These are phyloP conservation scores for Acer campestre DNA, from an alignment of 345 rosid species.

Conservation along the genomic window DNA sequence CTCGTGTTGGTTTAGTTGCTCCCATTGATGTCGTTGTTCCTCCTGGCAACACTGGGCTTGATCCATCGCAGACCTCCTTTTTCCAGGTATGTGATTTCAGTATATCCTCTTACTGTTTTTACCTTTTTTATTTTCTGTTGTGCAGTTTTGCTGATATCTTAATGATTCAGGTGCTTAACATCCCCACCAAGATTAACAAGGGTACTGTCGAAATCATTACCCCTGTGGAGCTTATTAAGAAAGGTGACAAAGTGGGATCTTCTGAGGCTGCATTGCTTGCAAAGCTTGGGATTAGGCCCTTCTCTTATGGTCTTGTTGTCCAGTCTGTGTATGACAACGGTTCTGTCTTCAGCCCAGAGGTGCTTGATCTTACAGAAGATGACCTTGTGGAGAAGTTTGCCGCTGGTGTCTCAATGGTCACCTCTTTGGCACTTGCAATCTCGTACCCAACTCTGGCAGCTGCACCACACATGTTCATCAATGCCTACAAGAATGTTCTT, in stretches of 20 bases:
- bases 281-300: conserved; percentile 90
- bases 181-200: conserved; percentile 98
- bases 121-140: not conserved
- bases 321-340: conserved; percentile 79
- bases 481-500: conserved; percentile 83
- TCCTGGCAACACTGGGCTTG: conserved; percentile 97
- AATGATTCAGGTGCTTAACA: conserved; percentile 67
- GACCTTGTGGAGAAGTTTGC: conserved; percentile 83
- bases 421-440: conserved; percentile 66
- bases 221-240: conserved; percentile 89
- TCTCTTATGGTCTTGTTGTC: conserved; percentile 87
- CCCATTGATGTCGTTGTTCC: conserved; percentile 94
- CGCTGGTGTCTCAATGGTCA: conserved; percentile 67
- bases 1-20: conserved; percentile 95
- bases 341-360: conserved; percentile 86
- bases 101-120: not conserved
- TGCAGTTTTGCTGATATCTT: not conserved
- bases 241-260: conserved; percentile 96
- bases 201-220: conserved; percentile 97
- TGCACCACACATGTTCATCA: conserved; percentile 89
- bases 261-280: conserved; percentile 93
- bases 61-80: conserved; percentile 96
- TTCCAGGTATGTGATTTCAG: conserved; percentile 59
- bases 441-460: conserved; percentile 94
- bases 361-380: conserved; percentile 80